phyloP scores from a whole-genome alignment of 345 rosid genomes.

The Eucalyptus brandiana region DNA sequence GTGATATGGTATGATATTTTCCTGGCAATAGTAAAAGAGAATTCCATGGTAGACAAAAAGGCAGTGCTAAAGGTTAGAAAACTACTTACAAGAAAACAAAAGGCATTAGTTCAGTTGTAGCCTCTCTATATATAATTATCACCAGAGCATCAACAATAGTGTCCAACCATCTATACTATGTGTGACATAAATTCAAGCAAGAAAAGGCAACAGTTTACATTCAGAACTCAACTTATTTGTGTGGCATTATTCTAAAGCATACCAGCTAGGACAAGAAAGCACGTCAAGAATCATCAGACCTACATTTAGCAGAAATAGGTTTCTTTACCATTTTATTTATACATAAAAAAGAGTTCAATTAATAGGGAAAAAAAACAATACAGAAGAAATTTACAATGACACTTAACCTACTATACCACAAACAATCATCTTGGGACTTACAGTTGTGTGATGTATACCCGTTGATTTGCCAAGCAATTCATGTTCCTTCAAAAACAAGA shows the following conservation, averaged over 20 bases:
- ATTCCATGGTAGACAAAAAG: neutral
- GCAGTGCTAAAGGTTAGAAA: neutral
- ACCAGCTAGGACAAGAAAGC: neutral
- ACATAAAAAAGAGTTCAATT: neutral
- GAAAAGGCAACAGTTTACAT: neutral
- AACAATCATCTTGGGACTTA: slow-evolving; percentile 19
- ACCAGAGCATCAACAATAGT: neutral
- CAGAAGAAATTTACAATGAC: neutral
- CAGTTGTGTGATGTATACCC: slow-evolving; percentile 90
- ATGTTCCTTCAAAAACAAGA: slow-evolving; percentile 92
- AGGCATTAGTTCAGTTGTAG: neutral
- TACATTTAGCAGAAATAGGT: neutral
- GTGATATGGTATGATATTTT: neutral
- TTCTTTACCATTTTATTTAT: neutral
- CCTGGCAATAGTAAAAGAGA: neutral
- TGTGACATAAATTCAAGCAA: neutral
- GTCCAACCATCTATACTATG: neutral
- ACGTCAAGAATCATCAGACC: neutral
- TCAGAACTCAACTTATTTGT: neutral
- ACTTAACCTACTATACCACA: neutral
- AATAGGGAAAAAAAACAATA: neutral
- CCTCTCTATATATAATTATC: neutral
- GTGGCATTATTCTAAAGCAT: neutral
- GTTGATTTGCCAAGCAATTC: slow-evolving; percentile 90
- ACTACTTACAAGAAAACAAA: neutral